These are phyloP conservation scores for Zygosaccharomyces kombuchaensis DNA, from an alignment of 805 yeast species.

Conservation along the genomic window DNA sequence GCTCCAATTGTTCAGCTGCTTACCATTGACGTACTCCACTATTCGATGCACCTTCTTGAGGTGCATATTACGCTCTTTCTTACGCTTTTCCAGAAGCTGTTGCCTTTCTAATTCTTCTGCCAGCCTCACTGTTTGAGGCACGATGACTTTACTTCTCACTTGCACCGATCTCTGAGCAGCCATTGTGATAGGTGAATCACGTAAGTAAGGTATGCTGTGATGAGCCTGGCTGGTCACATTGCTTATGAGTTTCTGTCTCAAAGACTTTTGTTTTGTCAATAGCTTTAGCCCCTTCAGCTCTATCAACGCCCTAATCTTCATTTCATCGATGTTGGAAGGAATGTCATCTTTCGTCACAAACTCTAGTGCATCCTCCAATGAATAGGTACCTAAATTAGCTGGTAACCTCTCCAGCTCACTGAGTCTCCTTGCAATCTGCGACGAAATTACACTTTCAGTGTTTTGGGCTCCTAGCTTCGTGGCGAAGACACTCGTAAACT, in stretches of 20 bases:
- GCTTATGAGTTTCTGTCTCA: conserved; percentile 57
- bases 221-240: conserved; percentile 54
- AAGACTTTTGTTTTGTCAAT: conserved; percentile 63
- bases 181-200: conserved; percentile 50
- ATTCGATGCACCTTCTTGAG: conserved; percentile 43
- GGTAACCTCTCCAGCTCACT: conserved; percentile 62
- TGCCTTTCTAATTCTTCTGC: conserved; percentile 75
- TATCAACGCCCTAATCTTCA: conserved; percentile 61
- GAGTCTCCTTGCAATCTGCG: conserved; percentile 54
- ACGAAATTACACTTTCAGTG: conserved; percentile 50
- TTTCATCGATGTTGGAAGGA: conserved; percentile 46
- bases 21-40: conserved; percentile 33
- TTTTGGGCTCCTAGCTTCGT: conserved; percentile 44
- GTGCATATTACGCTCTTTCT: conserved; percentile 48
- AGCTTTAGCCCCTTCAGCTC: conserved; percentile 67
- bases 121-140: conserved; percentile 67
- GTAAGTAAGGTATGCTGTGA: conserved; percentile 47
- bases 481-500: conserved; percentile 26
- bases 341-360: conserved; percentile 43
- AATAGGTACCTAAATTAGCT: conserved; percentile 61
- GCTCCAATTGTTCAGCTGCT: conserved; percentile 23
- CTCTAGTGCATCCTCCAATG: conserved; percentile 40
- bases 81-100: conserved; percentile 56
- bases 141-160: conserved; percentile 63
- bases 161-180: conserved; percentile 68